Evolutionary conservation across 805 yeast genomes (phyloP).

Genomic region (Spathaspora passalidarum): DNA sequence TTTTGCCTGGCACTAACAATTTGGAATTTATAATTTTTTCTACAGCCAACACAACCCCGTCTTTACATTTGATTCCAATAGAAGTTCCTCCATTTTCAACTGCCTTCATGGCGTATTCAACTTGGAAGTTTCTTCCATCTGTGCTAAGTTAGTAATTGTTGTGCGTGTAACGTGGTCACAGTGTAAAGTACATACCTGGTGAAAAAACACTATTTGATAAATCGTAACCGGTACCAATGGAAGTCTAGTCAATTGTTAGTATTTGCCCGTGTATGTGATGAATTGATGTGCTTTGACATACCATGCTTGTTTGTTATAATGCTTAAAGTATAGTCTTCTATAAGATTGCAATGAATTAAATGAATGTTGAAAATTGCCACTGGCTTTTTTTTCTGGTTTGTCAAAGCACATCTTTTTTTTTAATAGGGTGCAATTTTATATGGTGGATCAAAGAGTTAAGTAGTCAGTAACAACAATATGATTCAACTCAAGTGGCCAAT

Average conservation of each 20-base stretch:
- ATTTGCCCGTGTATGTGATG: not conserved
- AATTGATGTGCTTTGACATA: constrained; percentile 4
- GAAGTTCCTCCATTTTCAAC: constrained; percentile 97
- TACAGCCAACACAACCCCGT: constrained; percentile 96
- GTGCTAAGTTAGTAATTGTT: constrained; percentile 42
- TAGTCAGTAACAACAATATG: not conserved
- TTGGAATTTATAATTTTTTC: constrained; percentile 88
- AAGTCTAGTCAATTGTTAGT: constrained; percentile 49
- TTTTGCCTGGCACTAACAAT: constrained; percentile 82
- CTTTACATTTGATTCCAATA: constrained; percentile 85
- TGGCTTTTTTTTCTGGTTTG: not conserved
- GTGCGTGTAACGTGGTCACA: not conserved
- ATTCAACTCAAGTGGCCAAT: constrained; percentile 44
- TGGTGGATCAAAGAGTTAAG: not conserved
- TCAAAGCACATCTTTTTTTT: not conserved
- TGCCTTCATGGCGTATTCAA: constrained; percentile 95
- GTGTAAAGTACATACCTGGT: constrained; percentile 46
- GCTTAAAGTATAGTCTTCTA: not conserved
- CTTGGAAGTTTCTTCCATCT: constrained; percentile 95
- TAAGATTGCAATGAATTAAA: not conserved
- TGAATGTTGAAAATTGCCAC: not conserved
- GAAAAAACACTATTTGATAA: constrained; percentile 93
- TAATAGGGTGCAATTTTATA: not conserved
- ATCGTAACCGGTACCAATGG: constrained; percentile 99
- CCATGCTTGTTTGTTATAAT: constrained; percentile 3